Conservation (phyloP, 192 early-diverging fungal species). For the Dimargaris verticillata region DNA sequence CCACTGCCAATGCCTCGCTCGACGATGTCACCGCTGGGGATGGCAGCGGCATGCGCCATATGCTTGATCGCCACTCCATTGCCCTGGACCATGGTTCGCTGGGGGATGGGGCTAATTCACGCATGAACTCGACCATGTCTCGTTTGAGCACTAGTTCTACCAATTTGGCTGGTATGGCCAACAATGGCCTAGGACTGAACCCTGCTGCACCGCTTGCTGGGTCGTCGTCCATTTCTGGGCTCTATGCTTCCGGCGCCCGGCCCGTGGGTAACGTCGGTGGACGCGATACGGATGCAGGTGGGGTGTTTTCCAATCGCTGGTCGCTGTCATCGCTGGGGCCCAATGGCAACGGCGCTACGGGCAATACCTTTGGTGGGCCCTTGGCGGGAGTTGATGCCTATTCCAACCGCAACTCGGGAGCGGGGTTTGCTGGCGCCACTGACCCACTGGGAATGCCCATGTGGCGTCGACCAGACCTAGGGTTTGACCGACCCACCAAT, state of each 20-base stretch:
- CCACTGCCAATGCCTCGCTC: slow-evolving; percentile 24
- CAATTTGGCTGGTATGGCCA: slow-evolving; percentile 4
- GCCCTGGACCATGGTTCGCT: slow-evolving; percentile 10
- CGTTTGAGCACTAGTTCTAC: slow-evolving; percentile 10
- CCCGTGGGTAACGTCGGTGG: neutral
- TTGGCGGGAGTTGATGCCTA: too few species aligned
- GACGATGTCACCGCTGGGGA: slow-evolving; percentile 11
- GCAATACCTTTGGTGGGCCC: too few species aligned
- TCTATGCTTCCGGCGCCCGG: neutral
- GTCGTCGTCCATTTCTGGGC: neutral
- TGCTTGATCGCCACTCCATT: slow-evolving; percentile 22
- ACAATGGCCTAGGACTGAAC: neutral
- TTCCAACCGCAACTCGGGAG: too few species aligned
- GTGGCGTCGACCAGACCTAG: neutral
- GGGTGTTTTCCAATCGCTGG: slow-evolving; percentile 10
- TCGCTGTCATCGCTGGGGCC: neutral
- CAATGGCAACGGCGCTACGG: neutral
- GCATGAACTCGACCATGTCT: neutral
- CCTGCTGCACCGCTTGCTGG: neutral
- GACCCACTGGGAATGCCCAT: neutral
- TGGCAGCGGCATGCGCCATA: slow-evolving; percentile 18
- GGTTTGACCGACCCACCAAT: neutral
- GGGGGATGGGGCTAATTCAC: slow-evolving; percentile 7
- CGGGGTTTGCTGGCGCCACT: neutral
- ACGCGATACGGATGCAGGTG: neutral